Evolutionary conservation across 2,329 filamentous ascomycete species (phyloP).

Genomic region (Colletotrichum sidae): DNA sequence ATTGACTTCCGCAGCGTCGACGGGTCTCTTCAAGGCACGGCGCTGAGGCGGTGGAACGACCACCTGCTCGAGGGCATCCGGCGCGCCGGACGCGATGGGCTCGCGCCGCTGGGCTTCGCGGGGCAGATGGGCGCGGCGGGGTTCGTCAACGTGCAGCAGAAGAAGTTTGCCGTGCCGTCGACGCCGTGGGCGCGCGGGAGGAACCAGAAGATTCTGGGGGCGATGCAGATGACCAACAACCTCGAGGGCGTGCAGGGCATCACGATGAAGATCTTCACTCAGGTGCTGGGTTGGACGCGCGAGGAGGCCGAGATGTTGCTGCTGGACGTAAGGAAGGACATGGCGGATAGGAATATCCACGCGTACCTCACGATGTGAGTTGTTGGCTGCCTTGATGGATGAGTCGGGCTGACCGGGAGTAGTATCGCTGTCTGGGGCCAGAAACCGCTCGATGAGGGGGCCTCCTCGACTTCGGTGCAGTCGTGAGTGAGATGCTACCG

Average conservation of each 20-base stretch:
- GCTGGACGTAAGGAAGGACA: slow-evolving; percentile 45
- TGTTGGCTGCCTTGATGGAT: not conserved
- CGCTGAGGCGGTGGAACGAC: slow-evolving; percentile 48
- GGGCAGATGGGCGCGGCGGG: slow-evolving; percentile 51
- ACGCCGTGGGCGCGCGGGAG: slow-evolving; percentile 51
- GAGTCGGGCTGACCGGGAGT: not conserved
- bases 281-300: slow-evolving; percentile 44
- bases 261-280: slow-evolving; percentile 46
- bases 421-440: slow-evolving; percentile 29
- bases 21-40: slow-evolving; percentile 49
- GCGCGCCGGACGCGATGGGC: slow-evolving; percentile 52
- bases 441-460: slow-evolving; percentile 1
- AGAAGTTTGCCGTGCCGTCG: slow-evolving; percentile 46
- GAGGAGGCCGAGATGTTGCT: slow-evolving; percentile 48
- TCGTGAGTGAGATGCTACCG: not conserved
- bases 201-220: slow-evolving; percentile 50
- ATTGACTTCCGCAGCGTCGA: slow-evolving; percentile 75
- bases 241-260: slow-evolving; percentile 47
- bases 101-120: slow-evolving; percentile 49
- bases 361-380: slow-evolving; percentile 46
- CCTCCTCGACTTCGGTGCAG: not conserved
- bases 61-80: slow-evolving; percentile 49
- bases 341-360: slow-evolving; percentile 46
- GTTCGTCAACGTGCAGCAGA: slow-evolving; percentile 48
- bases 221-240: slow-evolving; percentile 49